A percentile compares a stretch with the other conserved stretches of the same genome.
Conservation (phyloP, 257 asterid genomes). For the Solanum neorickii region DNA sequence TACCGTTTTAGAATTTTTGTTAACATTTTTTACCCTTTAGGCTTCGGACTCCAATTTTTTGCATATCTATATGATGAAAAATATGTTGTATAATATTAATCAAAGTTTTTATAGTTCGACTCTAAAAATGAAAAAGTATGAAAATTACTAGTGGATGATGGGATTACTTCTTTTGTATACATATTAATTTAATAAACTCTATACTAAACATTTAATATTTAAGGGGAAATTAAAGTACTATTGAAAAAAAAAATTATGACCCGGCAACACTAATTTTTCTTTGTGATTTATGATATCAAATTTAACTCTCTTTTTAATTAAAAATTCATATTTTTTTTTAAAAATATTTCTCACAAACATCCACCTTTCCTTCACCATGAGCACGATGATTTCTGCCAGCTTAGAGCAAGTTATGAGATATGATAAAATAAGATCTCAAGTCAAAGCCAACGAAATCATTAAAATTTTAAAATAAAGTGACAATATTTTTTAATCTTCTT, state of each 20-base stretch:
- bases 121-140: no score
- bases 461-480: neutral
- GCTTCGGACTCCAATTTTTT: no score
- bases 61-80: no score
- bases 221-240: neutral
- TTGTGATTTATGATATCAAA: neutral
- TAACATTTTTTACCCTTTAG: no score
- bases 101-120: no score
- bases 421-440: neutral
- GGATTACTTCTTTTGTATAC: neutral
- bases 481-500: neutral
- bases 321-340: neutral
- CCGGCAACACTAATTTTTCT: accelerated
- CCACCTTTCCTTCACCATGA: neutral
- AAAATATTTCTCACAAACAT: neutral
- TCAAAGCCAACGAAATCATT: neutral
- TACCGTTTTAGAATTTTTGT: no score
- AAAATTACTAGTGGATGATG: no score
- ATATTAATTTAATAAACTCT: neutral
- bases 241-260: neutral
- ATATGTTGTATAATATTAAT: no score
- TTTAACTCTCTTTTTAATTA: neutral
- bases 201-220: neutral
- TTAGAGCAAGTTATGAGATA: neutral
- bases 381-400: neutral